Base-by-base conservation (phyloP, 495 filamentous ascomycete genomes). In the Pyrenula aspistea region DNA sequence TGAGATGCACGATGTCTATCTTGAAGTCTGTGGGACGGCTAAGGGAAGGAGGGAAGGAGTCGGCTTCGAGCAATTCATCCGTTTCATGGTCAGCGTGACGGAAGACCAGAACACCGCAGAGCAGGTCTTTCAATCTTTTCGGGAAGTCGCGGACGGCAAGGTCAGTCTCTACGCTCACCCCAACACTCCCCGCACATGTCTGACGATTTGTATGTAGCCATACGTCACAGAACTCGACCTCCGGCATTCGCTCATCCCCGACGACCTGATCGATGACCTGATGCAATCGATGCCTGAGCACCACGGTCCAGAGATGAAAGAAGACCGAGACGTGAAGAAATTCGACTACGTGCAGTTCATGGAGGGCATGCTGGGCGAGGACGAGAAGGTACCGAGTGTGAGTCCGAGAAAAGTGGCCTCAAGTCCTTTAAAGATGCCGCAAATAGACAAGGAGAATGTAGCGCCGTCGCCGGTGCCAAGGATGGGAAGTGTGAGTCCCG, bases 41-140 rank as follows among this genome's bases (percentile, higher is more conserved):
- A 62, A 71, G 22, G 57, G 67, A 20, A 71, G 73, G 24, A 76
- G 78, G 42, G 78, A 82, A 61, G 79, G 84, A 58, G 93, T 98
- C 54, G 92, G 87, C 10, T 98, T 98, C 66, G 93, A 98, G 72
- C 94, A 96, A 69, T 98, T 98, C 67, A 98, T 98, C 69, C 81
- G 87, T 22, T 98, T 97, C 73, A 98, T 98, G 93, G 93, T 98
- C 8, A 89, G 91, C 62, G 92, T 95, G 47, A 97, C 94, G 0
- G 93, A 98, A 69, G 93, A 98, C 64, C 93, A 98, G 68, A 96
- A 97, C 63, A 95, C 90, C 19, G 94, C 93, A 21, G 93, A 96
- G 70, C 93, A 98, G 66, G 94, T 97, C 0, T 96, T 90, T 71
- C 93, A 97, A 71, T 89, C 83, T 65, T 98, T 98, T 79, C 82